These are phyloP conservation scores for Panellus pusillus DNA, from an alignment of 768 basidiomycete genomes.

Conservation along the genomic window DNA sequence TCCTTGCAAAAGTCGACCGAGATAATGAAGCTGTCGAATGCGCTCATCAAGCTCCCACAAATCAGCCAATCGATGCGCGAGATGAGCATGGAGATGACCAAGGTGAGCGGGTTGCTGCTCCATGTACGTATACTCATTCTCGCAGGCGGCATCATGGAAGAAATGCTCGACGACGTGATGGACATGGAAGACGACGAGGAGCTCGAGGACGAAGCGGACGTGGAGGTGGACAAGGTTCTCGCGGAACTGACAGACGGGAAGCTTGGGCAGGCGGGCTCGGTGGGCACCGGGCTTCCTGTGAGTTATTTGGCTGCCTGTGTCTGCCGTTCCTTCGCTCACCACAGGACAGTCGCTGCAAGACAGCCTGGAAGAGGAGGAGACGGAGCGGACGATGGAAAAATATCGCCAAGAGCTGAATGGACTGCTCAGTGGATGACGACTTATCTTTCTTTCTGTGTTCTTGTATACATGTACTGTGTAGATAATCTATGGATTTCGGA, in stretches of 20 bases:
- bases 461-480: constrained; percentile 5
- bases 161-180: constrained; percentile 94
- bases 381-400: constrained; percentile 84
- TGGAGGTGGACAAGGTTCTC: constrained; percentile 94
- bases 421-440: constrained; percentile 60
- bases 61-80: constrained; percentile 91
- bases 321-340: constrained; percentile 9
- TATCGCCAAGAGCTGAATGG: constrained; percentile 90
- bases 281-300: constrained; percentile 74
- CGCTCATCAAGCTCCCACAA: constrained; percentile 88
- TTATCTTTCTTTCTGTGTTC: constrained; percentile 6
- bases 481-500: constrained; percentile 4
- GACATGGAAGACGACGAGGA: constrained; percentile 94
- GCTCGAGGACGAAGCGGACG: constrained; percentile 94
- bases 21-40: constrained; percentile 98
- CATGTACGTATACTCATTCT: not conserved
- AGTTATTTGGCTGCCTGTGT: constrained; percentile 29
- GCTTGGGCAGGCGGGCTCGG: constrained; percentile 81
- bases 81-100: constrained; percentile 99
- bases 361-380: constrained; percentile 74
- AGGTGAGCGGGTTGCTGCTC: constrained; percentile 48
- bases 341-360: constrained; percentile 54
- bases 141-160: constrained; percentile 92
- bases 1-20: constrained; percentile 96
- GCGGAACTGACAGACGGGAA: constrained; percentile 96